Conservation (phyloP, 2,329 filamentous ascomycete species). For the Penicillium sp. region DNA sequence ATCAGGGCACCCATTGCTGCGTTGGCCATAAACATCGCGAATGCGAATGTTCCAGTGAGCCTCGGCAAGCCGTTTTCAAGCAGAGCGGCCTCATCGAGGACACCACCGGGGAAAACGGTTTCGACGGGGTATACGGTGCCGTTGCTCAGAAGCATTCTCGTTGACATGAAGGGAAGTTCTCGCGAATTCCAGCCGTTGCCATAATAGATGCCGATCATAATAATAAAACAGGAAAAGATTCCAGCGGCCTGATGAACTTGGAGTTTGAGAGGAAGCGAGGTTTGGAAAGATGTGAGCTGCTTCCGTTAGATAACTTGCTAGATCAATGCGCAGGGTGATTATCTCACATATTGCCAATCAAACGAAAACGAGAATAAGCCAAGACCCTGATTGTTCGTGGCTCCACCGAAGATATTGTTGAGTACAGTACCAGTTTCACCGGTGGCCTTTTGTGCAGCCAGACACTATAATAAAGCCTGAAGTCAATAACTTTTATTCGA, state of each 20-base stretch:
- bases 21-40: constrained; percentile 58
- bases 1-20: constrained; percentile 59
- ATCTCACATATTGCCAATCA: constrained; percentile 52
- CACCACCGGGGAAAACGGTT: constrained; percentile 42
- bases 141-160: constrained; percentile 43
- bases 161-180: constrained; percentile 58
- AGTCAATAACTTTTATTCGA: neutral
- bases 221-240: constrained; percentile 50
- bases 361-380: constrained; percentile 52
- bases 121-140: constrained; percentile 45
- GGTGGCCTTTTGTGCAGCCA: constrained; percentile 54
- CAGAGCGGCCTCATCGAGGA: constrained; percentile 37
- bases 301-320: neutral
- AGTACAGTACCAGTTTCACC: constrained; percentile 47
- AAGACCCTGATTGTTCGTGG: constrained; percentile 54
- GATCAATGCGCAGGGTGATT: neutral
- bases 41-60: constrained; percentile 54
- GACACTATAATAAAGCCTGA: constrained; percentile 34
- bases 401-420: constrained; percentile 54
- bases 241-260: constrained; percentile 52
- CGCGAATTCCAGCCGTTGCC: constrained; percentile 50
- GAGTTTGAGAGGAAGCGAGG: constrained; percentile 54
- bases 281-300: constrained; percentile 56
- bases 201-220: constrained; percentile 56
- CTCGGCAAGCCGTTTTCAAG: constrained; percentile 48